Evolutionary conservation across 2,329 filamentous ascomycete species (phyloP), one percentile per base, ranked within the genome.

Genomic region (Fusarium clavum): DNA sequence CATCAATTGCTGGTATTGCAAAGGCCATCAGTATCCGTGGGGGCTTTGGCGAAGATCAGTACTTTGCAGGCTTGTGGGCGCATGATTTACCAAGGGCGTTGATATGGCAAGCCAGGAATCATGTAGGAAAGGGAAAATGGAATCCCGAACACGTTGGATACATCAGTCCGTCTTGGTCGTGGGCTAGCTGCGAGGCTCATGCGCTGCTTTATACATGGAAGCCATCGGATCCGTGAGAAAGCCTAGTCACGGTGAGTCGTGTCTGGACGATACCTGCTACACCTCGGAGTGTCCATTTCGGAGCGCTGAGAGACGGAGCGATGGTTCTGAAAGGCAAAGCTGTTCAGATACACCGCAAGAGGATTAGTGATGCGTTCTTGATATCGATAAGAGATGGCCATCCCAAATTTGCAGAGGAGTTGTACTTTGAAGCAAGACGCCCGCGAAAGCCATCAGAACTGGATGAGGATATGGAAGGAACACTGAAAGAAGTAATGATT

Each of bases 241-340:
- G 7, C 1, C 25, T 46, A 4, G 25, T 29, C 9, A 5, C 2
- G 1, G 7, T 46, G 11, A 9, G 29, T 0, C 11, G 14, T 9
- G 27, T 29, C n/a, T 29, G 18, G 44, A 29, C 44, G 6, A 25
- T 29, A 4, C 44, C 44, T 27, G 2, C 3, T 5, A 27, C 13
- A 29, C 11, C 24, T 3, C 1, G 3, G 0, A 12, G 44, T 12
- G 29, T 18, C 24, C 44, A 1, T 4, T 46, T 46, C 3, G 44
- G 44, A 3, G 9, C 14, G 3, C 14, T 46, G 8, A n/a, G 18
- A 2, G 16, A 20, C 2, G 44, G 25, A 3, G 18, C 4, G 6
- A 9, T 46, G 3, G 29, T 3, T 1, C 25, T 46, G 5, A 46
- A 13, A 12, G 44, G 44, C 4, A 3, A 5, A 3, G 18, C 20